Percentiles rank a stretch among this genome's conserved stretches.
Conservation (phyloP, 768 basidiomycete species). For the Tylopilus felleus region DNA sequence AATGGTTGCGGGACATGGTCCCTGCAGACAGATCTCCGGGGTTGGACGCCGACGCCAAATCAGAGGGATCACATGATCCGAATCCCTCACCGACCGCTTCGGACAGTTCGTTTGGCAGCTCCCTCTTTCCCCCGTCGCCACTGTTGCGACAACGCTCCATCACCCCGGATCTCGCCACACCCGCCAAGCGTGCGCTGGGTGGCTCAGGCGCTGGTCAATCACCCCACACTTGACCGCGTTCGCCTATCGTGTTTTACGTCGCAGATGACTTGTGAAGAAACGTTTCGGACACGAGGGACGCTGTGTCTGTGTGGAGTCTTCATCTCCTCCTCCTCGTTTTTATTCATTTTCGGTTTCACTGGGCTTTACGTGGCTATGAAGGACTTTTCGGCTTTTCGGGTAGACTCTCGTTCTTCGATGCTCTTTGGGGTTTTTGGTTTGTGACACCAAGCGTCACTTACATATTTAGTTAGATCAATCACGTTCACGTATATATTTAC, state of each 20-base stretch:
- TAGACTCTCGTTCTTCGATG: not conserved
- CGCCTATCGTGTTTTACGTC: constrained; percentile 24
- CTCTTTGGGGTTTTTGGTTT: constrained; percentile 3
- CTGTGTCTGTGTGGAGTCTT: not conserved
- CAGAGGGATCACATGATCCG: constrained; percentile 11
- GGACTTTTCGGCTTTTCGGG: constrained; percentile 8
- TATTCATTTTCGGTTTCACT: constrained; percentile 19
- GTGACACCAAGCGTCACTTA: not conserved
- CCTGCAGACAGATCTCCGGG: constrained; percentile 30
- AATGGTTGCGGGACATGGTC: constrained; percentile 64
- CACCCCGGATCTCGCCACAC: constrained; percentile 14
- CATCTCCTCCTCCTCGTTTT: constrained; percentile 6
- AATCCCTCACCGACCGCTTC: constrained; percentile 23
- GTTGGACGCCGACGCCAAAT: constrained; percentile 16
- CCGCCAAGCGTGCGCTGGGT: constrained; percentile 7
- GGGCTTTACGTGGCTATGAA: constrained; percentile 7
- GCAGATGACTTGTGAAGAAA: constrained; percentile 9
- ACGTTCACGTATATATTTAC: constrained; percentile 16
- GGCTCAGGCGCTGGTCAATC: constrained; percentile 13
- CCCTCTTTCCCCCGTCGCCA: constrained; percentile 17
- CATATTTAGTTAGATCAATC: constrained; percentile 19
- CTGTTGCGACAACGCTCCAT: constrained; percentile 24
- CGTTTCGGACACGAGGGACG: constrained; percentile 27
- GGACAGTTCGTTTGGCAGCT: constrained; percentile 12
- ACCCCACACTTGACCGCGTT: constrained; percentile 11